Evolutionary conservation across 2,329 filamentous ascomycete genomes (phyloP).

Genomic region (Ophiostoma australiae): DNA sequence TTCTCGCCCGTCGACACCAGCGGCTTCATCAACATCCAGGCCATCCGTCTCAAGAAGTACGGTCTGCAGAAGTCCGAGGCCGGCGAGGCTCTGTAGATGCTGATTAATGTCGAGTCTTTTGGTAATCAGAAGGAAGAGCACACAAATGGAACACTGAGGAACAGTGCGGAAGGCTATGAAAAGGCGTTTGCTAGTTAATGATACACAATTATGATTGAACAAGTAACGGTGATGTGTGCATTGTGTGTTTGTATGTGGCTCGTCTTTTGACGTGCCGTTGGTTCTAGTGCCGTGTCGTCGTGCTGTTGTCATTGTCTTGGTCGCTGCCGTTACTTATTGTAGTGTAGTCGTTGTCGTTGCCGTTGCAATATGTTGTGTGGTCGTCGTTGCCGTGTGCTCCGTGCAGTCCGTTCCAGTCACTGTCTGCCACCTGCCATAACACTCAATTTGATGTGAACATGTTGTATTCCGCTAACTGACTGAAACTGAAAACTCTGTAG

Average conservation of each 20-base stretch:
- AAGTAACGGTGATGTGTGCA: no score
- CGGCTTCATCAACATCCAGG: slow-evolving; percentile 64
- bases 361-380: background rate
- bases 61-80: slow-evolving; percentile 40
- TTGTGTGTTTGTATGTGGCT: no score
- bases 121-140: no score
- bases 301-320: background rate
- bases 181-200: slow-evolving; percentile 15
- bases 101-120: no score
- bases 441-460: no score
- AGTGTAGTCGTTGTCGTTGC: background rate
- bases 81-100: slow-evolving; percentile 33
- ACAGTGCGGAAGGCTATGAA: background rate
- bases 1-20: slow-evolving; percentile 41
- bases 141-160: background rate
- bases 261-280: no score
- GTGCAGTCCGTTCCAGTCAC: no score
- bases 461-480: no score
- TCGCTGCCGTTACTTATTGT: background rate
- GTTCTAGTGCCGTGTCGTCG: no score
- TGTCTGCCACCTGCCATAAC: no score
- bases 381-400: no score
- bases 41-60: slow-evolving; percentile 59
- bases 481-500: no score
- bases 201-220: background rate